These are phyloP conservation scores for Sugiyamaella boreocaroliniensis DNA, from an alignment of 805 yeast species.

Conservation along the genomic window DNA sequence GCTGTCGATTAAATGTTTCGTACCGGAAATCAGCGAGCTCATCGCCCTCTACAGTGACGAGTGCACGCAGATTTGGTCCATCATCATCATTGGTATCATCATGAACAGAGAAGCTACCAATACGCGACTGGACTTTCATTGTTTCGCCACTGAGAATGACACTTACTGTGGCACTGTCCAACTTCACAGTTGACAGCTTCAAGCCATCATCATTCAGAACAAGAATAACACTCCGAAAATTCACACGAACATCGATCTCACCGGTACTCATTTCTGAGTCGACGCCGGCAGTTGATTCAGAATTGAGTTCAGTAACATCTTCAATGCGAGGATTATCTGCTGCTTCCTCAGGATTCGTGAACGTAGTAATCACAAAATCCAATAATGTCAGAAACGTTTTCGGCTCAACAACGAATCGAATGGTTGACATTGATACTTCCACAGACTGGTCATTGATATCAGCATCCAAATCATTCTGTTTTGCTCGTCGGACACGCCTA, in stretches of 20 bases:
- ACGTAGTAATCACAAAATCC: slow-evolving; percentile 78
- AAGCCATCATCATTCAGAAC: slow-evolving; percentile 78
- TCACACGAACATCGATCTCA: slow-evolving; percentile 54
- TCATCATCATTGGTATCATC: slow-evolving; percentile 59
- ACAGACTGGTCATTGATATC: slow-evolving; percentile 63
- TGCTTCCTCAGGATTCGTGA: slow-evolving; percentile 65
- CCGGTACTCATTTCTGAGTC: not conserved
- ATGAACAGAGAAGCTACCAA: slow-evolving; percentile 72
- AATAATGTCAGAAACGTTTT: slow-evolving; percentile 70
- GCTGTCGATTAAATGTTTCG: slow-evolving; percentile 64
- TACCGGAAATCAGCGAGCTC: slow-evolving; percentile 76
- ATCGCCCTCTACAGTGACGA: slow-evolving; percentile 75
- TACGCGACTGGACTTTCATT: slow-evolving; percentile 59
- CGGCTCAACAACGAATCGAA: slow-evolving; percentile 67
- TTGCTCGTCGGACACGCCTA: slow-evolving; percentile 45
- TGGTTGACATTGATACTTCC: slow-evolving; percentile 65
- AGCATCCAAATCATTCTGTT: slow-evolving; percentile 41
- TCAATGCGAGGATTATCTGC: slow-evolving; percentile 1
- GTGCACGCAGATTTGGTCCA: slow-evolving; percentile 48
- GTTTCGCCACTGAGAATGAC: slow-evolving; percentile 68
- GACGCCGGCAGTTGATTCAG: not conserved
- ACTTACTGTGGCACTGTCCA: slow-evolving; percentile 65
- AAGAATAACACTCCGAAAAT: slow-evolving; percentile 64
- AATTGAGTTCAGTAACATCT: not conserved
- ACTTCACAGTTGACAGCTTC: slow-evolving; percentile 68